A percentile compares a stretch with the other conserved stretches of the same genome.
Conservation (phyloP, 2,329 filamentous ascomycete species). For the Ascomycota sp. region DNA sequence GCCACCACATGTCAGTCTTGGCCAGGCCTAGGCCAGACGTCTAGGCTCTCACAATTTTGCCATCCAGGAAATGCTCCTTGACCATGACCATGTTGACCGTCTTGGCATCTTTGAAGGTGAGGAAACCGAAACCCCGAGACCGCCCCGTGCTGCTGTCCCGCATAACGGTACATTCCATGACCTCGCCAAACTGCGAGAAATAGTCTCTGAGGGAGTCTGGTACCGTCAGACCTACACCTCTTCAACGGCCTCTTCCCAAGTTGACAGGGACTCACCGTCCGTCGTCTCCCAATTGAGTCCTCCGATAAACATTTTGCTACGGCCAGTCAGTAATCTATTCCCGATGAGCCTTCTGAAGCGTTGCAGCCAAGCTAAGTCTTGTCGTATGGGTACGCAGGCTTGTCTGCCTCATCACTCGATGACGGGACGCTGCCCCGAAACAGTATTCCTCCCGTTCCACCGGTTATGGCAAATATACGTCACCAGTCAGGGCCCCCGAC, state of each 20-base stretch:
- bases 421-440: not conserved
- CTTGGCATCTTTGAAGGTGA: conserved; percentile 94
- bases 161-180: conserved; percentile 98
- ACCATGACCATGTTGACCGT: conserved; percentile 99
- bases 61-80: conserved; percentile 94
- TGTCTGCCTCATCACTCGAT: not conserved
- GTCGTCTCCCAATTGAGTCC: conserved; percentile 98
- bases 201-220: conserved; percentile 94
- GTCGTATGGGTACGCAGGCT: not conserved
- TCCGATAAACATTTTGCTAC: conserved; percentile 98
- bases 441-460: not conserved
- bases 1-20: not conserved
- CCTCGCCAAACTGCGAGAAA: conserved; percentile 94
- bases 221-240: no score
- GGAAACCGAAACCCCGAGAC: conserved; percentile 88
- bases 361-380: not conserved
- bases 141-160: conserved; percentile 82
- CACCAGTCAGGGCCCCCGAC: no score
- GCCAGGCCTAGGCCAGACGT: not conserved
- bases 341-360: not conserved
- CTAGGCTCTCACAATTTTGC: conserved; percentile 64
- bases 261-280: no score
- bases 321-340: conserved; percentile 1
- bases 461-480: no score
- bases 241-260: no score